Percentiles rank a stretch among this genome's conserved stretches.
phyloP scores from a whole-genome alignment of 2,329 filamentous ascomycete genomes.

The Sporothrix luriei region DNA sequence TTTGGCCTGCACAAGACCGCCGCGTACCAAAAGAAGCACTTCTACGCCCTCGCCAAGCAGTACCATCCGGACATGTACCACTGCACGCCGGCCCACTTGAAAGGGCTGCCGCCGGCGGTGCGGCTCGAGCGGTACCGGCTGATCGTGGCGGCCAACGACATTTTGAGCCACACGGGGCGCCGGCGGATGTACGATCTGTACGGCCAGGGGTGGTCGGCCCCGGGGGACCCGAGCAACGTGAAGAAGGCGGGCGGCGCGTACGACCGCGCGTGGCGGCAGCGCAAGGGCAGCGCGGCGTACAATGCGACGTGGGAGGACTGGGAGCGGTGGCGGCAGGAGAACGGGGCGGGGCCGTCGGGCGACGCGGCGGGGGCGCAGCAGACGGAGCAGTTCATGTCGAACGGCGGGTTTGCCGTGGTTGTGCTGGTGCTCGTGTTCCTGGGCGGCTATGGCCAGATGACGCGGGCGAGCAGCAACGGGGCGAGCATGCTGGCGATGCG shows the following conservation, averaged over 20 bases:
- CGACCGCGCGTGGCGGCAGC: conserved; percentile 55
- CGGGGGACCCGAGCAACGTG: not conserved
- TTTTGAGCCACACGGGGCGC: conserved; percentile 79
- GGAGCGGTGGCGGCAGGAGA: conserved; percentile 73
- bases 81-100: conserved; percentile 41
- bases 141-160: conserved; percentile 81
- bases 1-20: conserved; percentile 61
- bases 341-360: conserved; percentile 47
- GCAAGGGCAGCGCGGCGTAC: conserved; percentile 53
- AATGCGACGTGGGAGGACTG: conserved; percentile 99
- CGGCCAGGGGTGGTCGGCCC: conserved; percentile 74
- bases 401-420: conserved; percentile 74
- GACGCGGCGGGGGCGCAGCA: conserved; percentile 45
- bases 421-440: conserved; percentile 69
- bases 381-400: conserved; percentile 69
- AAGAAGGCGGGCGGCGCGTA: conserved; percentile 52
- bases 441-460: conserved; percentile 72
- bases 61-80: conserved; percentile 82
- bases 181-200: conserved; percentile 79
- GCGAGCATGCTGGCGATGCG: conserved; percentile 66
- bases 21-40: conserved; percentile 79
- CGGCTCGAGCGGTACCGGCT: conserved; percentile 89
- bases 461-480: conserved; percentile 65
- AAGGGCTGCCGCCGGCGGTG: conserved; percentile 58
- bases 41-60: conserved; percentile 89